Conservation (phyloP, 306 rosid species). For the Cicer arietinum region DNA sequence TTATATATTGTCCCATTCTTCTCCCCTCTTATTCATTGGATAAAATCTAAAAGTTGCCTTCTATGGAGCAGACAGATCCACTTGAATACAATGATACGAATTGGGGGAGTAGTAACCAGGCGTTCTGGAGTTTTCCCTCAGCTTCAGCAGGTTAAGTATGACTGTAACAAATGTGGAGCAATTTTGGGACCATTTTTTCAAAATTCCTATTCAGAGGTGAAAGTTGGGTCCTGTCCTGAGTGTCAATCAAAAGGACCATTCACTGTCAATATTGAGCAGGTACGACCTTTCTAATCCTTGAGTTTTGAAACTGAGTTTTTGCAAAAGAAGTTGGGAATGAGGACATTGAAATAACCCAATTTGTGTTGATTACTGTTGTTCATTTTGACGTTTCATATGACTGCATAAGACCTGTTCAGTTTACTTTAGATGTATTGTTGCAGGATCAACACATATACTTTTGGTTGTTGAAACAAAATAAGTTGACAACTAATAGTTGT, state of each 20-base stretch:
- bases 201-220: constrained; percentile 96
- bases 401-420: background rate
- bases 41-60: constrained; percentile 16
- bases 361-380: constrained; percentile 7
- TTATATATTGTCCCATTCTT: background rate
- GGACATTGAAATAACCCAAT: background rate
- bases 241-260: constrained; percentile 98
- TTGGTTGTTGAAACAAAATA: constrained; percentile 5
- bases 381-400: background rate
- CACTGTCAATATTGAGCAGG: constrained; percentile 95
- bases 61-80: constrained; percentile 80
- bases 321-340: background rate
- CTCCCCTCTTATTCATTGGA: constrained; percentile 4
- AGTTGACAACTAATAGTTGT: background rate
- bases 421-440: background rate
- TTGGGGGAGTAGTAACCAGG: constrained; percentile 97
- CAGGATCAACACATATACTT: background rate
- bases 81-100: constrained; percentile 98
- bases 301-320: background rate
- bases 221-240: constrained; percentile 98
- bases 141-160: constrained; percentile 97
- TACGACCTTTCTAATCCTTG: constrained; percentile 36
- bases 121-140: constrained; percentile 99
- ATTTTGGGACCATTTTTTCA: constrained; percentile 92
- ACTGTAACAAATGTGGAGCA: constrained; percentile 92